Evolutionary conservation across 116 monocot genomes (phyloP).

Genomic region (Cymodocea nodosa): DNA sequence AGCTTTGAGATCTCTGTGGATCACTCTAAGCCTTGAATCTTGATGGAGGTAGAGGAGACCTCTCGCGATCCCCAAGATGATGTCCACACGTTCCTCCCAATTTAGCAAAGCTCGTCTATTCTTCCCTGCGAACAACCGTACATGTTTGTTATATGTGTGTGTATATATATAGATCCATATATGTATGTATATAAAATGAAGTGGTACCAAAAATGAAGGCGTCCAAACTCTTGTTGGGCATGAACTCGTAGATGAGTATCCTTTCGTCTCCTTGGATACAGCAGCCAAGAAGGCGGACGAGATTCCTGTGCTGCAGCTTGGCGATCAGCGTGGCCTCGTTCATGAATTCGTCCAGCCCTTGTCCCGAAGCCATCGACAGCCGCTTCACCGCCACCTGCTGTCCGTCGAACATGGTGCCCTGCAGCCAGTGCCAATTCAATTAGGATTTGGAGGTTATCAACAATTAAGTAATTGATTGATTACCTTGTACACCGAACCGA

Average conservation of each 20-base stretch:
- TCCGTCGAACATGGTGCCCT: not conserved
- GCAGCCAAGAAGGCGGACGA: not conserved
- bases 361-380: conserved; percentile 1
- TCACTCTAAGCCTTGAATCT: conserved; percentile 8
- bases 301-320: conserved; percentile 5
- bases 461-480: no score
- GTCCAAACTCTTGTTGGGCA: conserved; percentile 8
- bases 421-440: no score
- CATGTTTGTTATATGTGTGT: no score
- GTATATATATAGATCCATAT: no score
- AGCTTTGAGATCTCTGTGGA: conserved; percentile 13
- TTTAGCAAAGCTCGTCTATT: not conserved
- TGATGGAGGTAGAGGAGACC: conserved; percentile 14
- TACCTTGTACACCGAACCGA: conserved; percentile 15
- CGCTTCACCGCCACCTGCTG: conserved; percentile 4
- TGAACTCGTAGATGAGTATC: conserved; percentile 5
- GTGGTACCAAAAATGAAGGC: conserved; percentile 1
- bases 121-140: not conserved
- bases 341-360: conserved; percentile 4
- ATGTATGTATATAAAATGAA: no score
- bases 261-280: conserved; percentile 3
- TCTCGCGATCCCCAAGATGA: conserved; percentile 5
- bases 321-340: conserved; percentile 6
- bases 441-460: no score
- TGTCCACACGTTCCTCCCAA: conserved; percentile 2